Conservation (phyloP, 139 green algal genomes). For the Chlorella sp. region DNA sequence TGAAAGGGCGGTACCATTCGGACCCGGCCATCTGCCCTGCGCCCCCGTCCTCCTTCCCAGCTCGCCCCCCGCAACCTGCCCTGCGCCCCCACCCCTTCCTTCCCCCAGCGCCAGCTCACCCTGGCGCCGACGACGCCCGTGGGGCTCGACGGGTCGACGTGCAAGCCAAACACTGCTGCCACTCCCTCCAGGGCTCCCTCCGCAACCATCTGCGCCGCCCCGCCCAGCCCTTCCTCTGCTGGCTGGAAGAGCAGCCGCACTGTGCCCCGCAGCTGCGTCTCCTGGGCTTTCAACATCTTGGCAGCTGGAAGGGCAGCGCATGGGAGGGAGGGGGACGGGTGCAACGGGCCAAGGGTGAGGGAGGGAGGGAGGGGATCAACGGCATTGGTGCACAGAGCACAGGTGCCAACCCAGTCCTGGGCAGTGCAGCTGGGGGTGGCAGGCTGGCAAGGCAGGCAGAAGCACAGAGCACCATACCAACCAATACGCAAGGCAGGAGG, state of each 20-base stretch:
- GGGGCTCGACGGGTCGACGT: conserved; percentile 78
- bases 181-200: conserved; percentile 67
- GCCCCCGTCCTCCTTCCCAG: no score
- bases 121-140: conserved; percentile 58
- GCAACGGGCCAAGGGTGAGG: no score
- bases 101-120: background rate
- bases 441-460: background rate
- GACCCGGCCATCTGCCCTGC: no score
- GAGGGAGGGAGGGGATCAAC: no score
- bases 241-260: conserved; percentile 95
- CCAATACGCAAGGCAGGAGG: background rate
- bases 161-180: conserved; percentile 73
- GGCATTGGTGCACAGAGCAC: no score
- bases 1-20: background rate
- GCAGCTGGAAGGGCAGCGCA: conserved; percentile 46
- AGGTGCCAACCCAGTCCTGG: no score
- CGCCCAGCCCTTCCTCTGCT: conserved; percentile 87
- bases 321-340: no score
- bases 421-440: background rate
- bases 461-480: conserved; percentile 15
- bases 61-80: no score
- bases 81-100: no score
- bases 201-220: conserved; percentile 71
- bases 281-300: conserved; percentile 72
- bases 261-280: conserved; percentile 59